Evolutionary conservation across 1,284 basidiomycete species (phyloP), one percentile per base, ranked within the genome.

Genomic region (Cutaneotrichosporon dermatis): DNA sequence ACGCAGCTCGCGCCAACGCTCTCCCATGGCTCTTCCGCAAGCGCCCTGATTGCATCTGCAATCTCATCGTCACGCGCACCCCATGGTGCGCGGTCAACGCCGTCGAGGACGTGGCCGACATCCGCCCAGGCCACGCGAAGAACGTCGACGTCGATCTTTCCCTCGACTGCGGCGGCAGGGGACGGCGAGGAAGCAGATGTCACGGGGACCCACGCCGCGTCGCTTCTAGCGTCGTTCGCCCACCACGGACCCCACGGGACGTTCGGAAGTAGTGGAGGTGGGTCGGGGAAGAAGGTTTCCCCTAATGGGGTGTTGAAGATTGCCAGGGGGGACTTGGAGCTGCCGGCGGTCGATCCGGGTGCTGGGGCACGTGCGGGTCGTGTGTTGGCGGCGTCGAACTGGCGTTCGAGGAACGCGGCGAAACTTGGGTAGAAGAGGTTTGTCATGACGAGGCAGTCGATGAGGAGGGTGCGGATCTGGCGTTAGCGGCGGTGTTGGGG

Each of bases 361-460:
- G 51, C 45, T 1, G 42, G 33, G 9, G 39, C 52, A 34, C 46
- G 49, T 16, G 56, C 43, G 11, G 44, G 25, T 8, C 40, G 43
- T 12, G 45, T 51, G 11, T 34, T 8, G 2, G 45, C 45, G 16
- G 16, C 37, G 36, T 61, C 55, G 43, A 67, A 72, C 6, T 65
- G 64, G 33, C 67, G 84, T 78, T 61, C 83, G 36, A 88, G 85
- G 75, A 92, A 93, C 54, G 91, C 83, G 49, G 90, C 86, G 51
- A 96, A 83, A 9, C 92, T 90, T 4, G 92, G 92, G 70, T 93
- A 97, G 75, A 95, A 90, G 53, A 99, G 86, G 44, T 90, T 92
- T 50, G 93, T 95, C 80, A 99, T 97, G 70, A 98, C 90, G 61
- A 97, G 83, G 60, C 89, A 88, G 58, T 92, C 95, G 61, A 96